Evolutionary conservation across 2,329 filamentous ascomycete species (phyloP).

Genomic region (Cercospora sp.): DNA sequence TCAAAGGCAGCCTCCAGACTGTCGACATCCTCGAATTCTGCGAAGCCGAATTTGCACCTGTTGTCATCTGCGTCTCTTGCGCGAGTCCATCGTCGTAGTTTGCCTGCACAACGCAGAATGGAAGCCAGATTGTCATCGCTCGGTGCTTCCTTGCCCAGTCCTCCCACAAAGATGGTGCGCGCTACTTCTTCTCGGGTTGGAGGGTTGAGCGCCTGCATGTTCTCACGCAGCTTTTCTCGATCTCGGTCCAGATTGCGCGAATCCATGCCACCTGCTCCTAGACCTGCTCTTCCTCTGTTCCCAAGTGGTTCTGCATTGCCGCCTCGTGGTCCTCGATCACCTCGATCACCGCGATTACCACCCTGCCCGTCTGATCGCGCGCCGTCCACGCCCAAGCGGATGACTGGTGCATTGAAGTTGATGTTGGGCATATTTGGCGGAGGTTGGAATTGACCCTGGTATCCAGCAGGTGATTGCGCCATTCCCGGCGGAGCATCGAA

Average conservation of each 20-base stretch:
- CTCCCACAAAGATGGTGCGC: conserved; percentile 85
- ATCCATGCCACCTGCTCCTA: conserved; percentile 54
- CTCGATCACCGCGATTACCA: conserved; percentile 43
- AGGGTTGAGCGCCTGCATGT: conserved; percentile 59
- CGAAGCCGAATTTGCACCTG: conserved; percentile 87
- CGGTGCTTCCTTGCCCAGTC: conserved; percentile 75
- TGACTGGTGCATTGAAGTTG: conserved; percentile 96
- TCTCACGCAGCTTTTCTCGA: conserved; percentile 34
- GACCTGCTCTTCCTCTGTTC: conserved; percentile 48
- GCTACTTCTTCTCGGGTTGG: conserved; percentile 88
- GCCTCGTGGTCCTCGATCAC: conserved; percentile 28
- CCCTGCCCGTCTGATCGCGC: conserved; percentile 59
- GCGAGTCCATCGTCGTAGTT: conserved; percentile 79
- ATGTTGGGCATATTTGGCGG: conserved; percentile 93
- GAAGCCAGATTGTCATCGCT: conserved; percentile 77
- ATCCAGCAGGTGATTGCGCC: conserved; percentile 71
- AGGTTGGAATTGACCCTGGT: conserved; percentile 82
- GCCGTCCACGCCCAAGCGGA: conserved; percentile 78
- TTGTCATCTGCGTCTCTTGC: conserved; percentile 76
- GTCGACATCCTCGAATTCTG: conserved; percentile 89
- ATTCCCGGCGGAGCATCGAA: conserved; percentile 76
- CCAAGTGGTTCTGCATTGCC: conserved; percentile 43
- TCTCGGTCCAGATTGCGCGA: conserved; percentile 58
- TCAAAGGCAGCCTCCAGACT: conserved; percentile 83
- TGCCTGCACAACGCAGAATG: conserved; percentile 72